Evolutionary conservation across 2,329 filamentous ascomycete species (phyloP).

Genomic region (Botryotinia narcissicola): DNA sequence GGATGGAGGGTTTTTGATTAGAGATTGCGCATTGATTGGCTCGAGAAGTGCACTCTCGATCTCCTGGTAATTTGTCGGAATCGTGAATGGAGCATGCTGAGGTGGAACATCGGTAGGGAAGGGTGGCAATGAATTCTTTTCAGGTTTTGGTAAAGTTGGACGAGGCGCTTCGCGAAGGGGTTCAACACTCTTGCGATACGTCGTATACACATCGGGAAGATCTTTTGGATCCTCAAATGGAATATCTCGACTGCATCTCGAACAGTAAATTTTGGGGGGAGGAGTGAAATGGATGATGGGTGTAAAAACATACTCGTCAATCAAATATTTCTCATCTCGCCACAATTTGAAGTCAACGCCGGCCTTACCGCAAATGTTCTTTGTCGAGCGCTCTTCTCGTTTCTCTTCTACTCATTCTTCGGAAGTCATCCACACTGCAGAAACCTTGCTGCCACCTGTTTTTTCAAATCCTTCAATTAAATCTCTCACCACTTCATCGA

Average conservation of each 20-base stretch:
- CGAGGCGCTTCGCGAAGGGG: constrained; percentile 66
- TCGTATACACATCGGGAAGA: constrained; percentile 72
- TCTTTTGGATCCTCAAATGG: constrained; percentile 55
- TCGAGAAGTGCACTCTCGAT: constrained; percentile 54
- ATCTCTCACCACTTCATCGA: constrained; percentile 57
- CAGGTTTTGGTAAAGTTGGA: constrained; percentile 52
- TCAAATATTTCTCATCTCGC: constrained; percentile 73
- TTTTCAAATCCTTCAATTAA: constrained; percentile 51
- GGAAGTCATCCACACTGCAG: constrained; percentile 70
- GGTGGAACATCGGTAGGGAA: constrained; percentile 55
- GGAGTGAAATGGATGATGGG: neutral
- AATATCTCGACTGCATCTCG: constrained; percentile 58
- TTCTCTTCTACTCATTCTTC: constrained; percentile 70
- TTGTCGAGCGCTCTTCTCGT: constrained; percentile 58
- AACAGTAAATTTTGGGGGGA: neutral
- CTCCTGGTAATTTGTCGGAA: constrained; percentile 54
- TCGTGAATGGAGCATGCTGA: constrained; percentile 61
- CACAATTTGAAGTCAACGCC: constrained; percentile 62
- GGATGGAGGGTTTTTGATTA: constrained; percentile 51
- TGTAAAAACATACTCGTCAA: constrained; percentile 66
- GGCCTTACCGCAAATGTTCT: constrained; percentile 50
- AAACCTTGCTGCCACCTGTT: constrained; percentile 45
- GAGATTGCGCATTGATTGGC: constrained; percentile 52
- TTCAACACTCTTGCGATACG: constrained; percentile 70
- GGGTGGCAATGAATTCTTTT: constrained; percentile 52